phyloP scores from a whole-genome alignment of 805 yeast species.

The Ogataea zsoltii region DNA sequence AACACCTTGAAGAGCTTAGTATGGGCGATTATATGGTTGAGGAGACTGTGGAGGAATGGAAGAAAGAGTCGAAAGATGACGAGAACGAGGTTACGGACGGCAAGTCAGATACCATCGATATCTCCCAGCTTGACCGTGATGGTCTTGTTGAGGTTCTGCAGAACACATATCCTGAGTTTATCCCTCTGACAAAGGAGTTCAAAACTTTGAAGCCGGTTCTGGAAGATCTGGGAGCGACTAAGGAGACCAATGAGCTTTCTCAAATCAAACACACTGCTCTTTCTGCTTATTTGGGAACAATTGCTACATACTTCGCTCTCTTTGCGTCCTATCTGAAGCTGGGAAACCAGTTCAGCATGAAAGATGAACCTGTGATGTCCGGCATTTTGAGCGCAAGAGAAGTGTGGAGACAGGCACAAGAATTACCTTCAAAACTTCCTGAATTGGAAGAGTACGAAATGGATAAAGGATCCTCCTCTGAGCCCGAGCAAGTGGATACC shows the following conservation, averaged over 20 bases:
- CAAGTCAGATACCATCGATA: slow-evolving; percentile 42
- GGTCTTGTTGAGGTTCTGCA: slow-evolving; percentile 56
- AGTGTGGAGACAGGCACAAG: slow-evolving; percentile 82
- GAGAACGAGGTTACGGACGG: slow-evolving; percentile 41
- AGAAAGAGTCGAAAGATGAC: slow-evolving; percentile 38
- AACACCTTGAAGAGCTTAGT: slow-evolving; percentile 71
- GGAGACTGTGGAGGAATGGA: slow-evolving; percentile 80
- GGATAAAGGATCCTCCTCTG: slow-evolving; percentile 18
- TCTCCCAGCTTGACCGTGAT: slow-evolving; percentile 49
- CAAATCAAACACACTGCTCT: slow-evolving; percentile 67
- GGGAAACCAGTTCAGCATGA: slow-evolving; percentile 59
- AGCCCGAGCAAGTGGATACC: not conserved
- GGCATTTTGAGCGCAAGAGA: slow-evolving; percentile 79
- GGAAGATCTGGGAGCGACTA: slow-evolving; percentile 35
- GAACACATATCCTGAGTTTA: slow-evolving; percentile 77
- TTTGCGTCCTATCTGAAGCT: slow-evolving; percentile 56
- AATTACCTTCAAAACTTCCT: slow-evolving; percentile 35
- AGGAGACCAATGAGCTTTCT: slow-evolving; percentile 35
- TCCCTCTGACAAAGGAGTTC: slow-evolving; percentile 71
- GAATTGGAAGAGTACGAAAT: slow-evolving; percentile 26
- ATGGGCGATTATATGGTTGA: slow-evolving; percentile 80
- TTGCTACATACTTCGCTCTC: slow-evolving; percentile 76
- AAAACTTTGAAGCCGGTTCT: slow-evolving; percentile 43
- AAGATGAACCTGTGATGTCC: slow-evolving; percentile 89
- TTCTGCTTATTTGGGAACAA: slow-evolving; percentile 74